These are phyloP conservation scores for Cryomyces antarcticus DNA, from an alignment of 495 filamentous ascomycete species.

Conservation along the genomic window DNA sequence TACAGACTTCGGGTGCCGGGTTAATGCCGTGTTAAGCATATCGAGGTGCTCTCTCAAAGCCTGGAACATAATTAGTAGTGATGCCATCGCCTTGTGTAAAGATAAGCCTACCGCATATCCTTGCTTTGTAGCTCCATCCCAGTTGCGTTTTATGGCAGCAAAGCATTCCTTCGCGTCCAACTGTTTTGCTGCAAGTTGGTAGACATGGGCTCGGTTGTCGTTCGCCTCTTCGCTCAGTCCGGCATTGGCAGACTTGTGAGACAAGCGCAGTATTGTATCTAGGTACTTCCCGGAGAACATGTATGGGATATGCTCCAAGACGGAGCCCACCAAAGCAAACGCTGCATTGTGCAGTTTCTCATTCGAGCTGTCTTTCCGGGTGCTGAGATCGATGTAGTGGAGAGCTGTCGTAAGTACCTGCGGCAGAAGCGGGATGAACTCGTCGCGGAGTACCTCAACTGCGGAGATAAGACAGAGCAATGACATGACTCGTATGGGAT, in stretches of 20 bases:
- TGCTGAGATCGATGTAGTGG: conserved; percentile 40
- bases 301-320: conserved; percentile 66
- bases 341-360: conserved; percentile 56
- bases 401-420: conserved; percentile 49
- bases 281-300: conserved; percentile 62
- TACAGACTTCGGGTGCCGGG: conserved; percentile 52
- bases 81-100: no score
- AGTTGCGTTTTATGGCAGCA: conserved; percentile 46
- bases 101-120: conserved; percentile 34
- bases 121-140: conserved; percentile 34
- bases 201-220: conserved; percentile 44
- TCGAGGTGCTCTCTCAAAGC: conserved; percentile 47
- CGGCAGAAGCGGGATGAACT: conserved; percentile 65
- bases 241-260: conserved; percentile 44
- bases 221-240: conserved; percentile 32
- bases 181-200: conserved; percentile 49
- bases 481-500: conserved; percentile 54
- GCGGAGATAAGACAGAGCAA: conserved; percentile 77
- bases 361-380: conserved; percentile 31
- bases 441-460: conserved; percentile 67
- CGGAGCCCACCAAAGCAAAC: conserved; percentile 53
- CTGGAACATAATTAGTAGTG: conserved; percentile 17
- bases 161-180: conserved; percentile 50
- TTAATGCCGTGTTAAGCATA: conserved; percentile 43
- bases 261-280: conserved; percentile 43